These are phyloP conservation scores for Sicyos edulis DNA, from an alignment of 306 rosid species.

Conservation along the genomic window DNA sequence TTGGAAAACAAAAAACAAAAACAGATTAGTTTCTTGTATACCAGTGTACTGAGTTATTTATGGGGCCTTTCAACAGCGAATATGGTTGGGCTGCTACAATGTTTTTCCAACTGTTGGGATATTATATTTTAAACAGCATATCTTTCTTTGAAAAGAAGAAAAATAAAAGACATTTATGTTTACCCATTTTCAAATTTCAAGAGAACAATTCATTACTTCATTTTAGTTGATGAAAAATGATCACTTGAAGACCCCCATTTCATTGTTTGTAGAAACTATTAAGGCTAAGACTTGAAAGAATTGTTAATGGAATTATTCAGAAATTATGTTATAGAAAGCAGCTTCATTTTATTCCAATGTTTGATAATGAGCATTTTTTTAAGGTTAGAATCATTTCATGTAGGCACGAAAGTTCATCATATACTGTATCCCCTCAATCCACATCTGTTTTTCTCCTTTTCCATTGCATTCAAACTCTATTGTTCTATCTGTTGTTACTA, in stretches of 20 bases:
- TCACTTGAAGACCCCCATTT: too few species aligned
- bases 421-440: conserved; percentile 79
- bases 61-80: neutral
- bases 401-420: conserved; percentile 59
- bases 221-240: too few species aligned
- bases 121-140: neutral
- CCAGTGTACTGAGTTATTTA: neutral
- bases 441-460: conserved; percentile 58
- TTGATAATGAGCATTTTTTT: neutral
- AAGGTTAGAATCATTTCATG: conserved; percentile 25
- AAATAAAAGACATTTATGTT: too few species aligned
- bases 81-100: neutral
- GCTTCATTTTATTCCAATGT: conserved; percentile 3
- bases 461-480: conserved; percentile 83
- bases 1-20: too few species aligned
- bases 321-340: neutral
- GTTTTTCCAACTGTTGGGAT: neutral
- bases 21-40: neutral
- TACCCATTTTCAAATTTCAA: neutral
- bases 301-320: neutral
- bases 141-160: too few species aligned
- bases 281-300: too few species aligned
- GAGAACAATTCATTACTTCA: neutral
- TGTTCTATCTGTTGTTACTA: conserved; percentile 58
- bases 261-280: too few species aligned